Base-by-base conservation (phyloP, 2,329 filamentous ascomycete genomes). In the Talaromyces sp. region DNA sequence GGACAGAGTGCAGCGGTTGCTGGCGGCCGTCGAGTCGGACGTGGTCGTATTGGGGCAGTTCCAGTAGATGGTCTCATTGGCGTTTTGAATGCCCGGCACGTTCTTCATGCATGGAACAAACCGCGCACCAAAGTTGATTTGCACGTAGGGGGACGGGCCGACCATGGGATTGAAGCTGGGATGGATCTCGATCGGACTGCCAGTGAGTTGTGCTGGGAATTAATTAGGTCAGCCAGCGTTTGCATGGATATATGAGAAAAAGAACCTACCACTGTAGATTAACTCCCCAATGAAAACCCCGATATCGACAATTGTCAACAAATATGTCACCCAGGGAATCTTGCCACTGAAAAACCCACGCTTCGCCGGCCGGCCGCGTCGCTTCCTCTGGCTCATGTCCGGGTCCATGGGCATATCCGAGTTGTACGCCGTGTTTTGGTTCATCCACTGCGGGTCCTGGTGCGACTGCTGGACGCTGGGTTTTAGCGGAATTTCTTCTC, bases 91-190 rank as follows among this genome's bases (percentile, higher is more conserved):
- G 4, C 72, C 69, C 24, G 75, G 70, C 7, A 76, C 73, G 51
- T 90, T 91, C 79, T 93, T 93, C 95, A 99, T 99, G 76, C 95
- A 99, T 7, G 93, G 91, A 3, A 89, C 86, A 72, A 90, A 99
- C 63, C 95, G 88, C 46, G 93, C 91, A 61, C 95, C 95, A 91
- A 99, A 96, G 75, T 96, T 96, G 79, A 98, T 96, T 68, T 96
- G 85, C 26, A 98, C 86, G 67, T 91, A 91, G 1, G 88, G 85
- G 5, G 93, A 96, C 0, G 95, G 95, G 0, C 95, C 95, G 70
- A 99, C 96, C 91, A 99, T 96, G 61, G 90, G 89, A 77, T 98
- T 99, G 79, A 99, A 96, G 17, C 82, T 83, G 1, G 95, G 95
- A 59, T 93, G 85, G 57, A 87, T 93, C 78, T 80, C 77, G 58